Evolutionary conservation across 768 basidiomycete genomes (phyloP).

Genomic region (Naganishia randhawae): DNA sequence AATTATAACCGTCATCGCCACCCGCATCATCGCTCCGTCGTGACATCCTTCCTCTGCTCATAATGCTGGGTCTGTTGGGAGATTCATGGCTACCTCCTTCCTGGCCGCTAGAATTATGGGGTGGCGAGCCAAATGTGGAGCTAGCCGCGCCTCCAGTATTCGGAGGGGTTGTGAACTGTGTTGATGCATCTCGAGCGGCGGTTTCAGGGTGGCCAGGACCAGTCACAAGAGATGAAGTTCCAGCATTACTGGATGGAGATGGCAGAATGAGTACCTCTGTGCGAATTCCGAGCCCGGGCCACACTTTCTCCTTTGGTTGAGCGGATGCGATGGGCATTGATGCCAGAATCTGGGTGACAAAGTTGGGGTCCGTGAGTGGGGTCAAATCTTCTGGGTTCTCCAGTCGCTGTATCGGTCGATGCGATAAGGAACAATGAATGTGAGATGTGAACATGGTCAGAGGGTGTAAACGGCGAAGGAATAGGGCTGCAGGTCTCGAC

Average conservation of each 20-base stretch:
- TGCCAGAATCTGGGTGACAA: conserved; percentile 55
- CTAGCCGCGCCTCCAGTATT: background rate
- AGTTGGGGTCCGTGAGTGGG: conserved; percentile 79
- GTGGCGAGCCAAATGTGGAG: background rate
- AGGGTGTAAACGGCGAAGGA: conserved; percentile 36
- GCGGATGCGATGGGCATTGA: conserved; percentile 54
- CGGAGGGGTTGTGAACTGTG: background rate
- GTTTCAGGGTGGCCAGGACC: background rate
- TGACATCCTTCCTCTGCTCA: conserved; percentile 21
- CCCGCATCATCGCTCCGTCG: conserved; percentile 18
- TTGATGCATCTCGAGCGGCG: background rate
- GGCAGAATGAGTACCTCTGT: conserved; percentile 56
- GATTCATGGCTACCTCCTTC: background rate
- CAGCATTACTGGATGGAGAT: background rate
- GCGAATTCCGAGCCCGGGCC: conserved; percentile 73
- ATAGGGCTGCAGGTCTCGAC: conserved; percentile 60
- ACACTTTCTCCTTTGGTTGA: conserved; percentile 65
- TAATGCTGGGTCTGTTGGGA: conserved; percentile 20
- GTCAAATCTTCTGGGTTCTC: conserved; percentile 64
- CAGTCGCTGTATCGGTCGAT: conserved; percentile 33
- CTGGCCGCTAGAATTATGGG: background rate
- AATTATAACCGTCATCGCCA: conserved; percentile 24
- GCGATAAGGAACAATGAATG: background rate
- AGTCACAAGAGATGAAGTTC: no score
- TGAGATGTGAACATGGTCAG: background rate